Percentiles rank a stretch among this genome's conserved stretches.
phyloP scores from a whole-genome alignment of 257 asterid genomes.

The Coffea eugenioides region DNA sequence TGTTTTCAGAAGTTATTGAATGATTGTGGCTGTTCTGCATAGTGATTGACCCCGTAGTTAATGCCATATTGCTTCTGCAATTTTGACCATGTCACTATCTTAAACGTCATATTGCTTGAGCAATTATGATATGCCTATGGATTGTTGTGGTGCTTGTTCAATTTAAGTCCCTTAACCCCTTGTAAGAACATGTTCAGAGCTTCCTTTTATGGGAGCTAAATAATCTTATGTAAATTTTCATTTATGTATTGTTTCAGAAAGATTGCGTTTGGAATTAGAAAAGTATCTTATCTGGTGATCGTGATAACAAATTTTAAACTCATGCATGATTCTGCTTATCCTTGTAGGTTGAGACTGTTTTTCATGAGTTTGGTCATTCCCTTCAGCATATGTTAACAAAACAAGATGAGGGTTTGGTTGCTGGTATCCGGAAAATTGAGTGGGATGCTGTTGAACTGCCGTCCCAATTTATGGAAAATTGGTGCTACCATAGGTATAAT shows the following conservation, averaged over 20 bases:
- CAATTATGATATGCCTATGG: neutral
- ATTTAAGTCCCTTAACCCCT: neutral
- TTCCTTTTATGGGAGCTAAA: neutral
- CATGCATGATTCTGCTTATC: neutral
- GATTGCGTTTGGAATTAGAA: neutral
- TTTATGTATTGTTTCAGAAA: neutral
- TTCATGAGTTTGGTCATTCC: constrained; percentile 98
- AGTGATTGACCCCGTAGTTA: neutral
- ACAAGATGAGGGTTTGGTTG: constrained; percentile 98
- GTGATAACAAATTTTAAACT: neutral
- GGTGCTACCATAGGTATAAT: constrained; percentile 93
- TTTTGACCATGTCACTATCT: neutral
- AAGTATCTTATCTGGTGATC: neutral
- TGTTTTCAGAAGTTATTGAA: too few relatives aligned
- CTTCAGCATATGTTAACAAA: constrained; percentile 98
- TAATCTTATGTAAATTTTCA: neutral
- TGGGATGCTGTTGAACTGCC: constrained; percentile 99
- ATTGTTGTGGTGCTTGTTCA: neutral
- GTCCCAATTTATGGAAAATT: constrained; percentile 97
- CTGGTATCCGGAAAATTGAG: constrained; percentile 90
- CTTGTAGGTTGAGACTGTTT: constrained; percentile 91
- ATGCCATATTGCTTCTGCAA: too few relatives aligned
- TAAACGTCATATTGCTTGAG: neutral
- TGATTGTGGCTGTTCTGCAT: neutral
- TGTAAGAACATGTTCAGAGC: neutral